Base-by-base conservation (phyloP, 352 stramenopile genomes). In the Phytophthora cajani region DNA sequence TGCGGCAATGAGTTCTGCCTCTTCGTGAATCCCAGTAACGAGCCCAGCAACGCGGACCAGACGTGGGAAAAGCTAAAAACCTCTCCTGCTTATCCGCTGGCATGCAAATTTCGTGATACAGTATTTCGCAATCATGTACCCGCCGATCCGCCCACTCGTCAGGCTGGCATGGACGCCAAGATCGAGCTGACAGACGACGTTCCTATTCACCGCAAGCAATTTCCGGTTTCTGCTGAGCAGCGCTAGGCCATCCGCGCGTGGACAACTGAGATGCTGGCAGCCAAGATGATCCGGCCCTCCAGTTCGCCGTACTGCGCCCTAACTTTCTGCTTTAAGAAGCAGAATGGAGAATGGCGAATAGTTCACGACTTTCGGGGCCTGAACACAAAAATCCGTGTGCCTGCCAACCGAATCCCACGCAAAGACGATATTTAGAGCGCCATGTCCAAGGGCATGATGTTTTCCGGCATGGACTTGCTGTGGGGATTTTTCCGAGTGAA, bases 271-370 rank as follows among this genome's bases (percentile, higher is more conserved):
- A 33, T 62, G 40, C 52, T 62, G 9, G 2, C 36, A 0, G n/a
- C 61, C 5, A 58, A 52, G 12, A 62, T 62, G 10, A 68, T 57
- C 30, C 5, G 62, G 5, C 62, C 23, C 10, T 62, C 52, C 1
- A 54, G 2, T 38, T 68, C 62, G 0, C 62, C 62, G 12, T 68
- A 56, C 19, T 67, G 50, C 19, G 33, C 61, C 5, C 27, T 36
- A 25, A 60, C 61, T 0, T 67, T 67, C 32, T 61, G 61, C 8
- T 49, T 59, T 8, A 46, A 58, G 11, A 67, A 67, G 49, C 38
- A 9, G 3, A 61, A 30, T 14, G 61, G 23, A 12, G 51, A 67
- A 30, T 62, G 51, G 52, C 25, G 46, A 30, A 52, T 52, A 52
- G 8, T 52, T 30, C 46, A 52, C n/a, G 46, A 52, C 3, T 52